Evolutionary conservation across 257 asterid genomes (phyloP).

Genomic region (Nicotiana benthamiana): DNA sequence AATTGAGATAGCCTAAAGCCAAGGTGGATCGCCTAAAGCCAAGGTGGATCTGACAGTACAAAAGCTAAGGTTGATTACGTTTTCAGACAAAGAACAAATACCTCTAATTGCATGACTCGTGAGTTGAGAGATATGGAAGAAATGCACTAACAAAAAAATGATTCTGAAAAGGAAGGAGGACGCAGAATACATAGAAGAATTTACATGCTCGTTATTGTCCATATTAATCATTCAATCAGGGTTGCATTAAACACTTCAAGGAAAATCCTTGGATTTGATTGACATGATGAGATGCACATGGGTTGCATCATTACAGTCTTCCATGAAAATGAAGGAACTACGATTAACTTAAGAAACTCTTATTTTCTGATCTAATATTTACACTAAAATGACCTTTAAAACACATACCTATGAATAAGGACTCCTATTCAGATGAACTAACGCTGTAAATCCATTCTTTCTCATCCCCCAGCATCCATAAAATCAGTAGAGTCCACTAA

Average conservation of each 20-base stretch:
- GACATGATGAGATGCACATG: not conserved
- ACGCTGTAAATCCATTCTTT: not conserved
- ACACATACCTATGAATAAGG: not conserved
- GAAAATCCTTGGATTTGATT: constrained; percentile 3
- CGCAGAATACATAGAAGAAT: not conserved
- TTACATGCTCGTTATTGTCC: not conserved
- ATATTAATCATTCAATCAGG: not conserved
- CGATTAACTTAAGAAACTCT: not conserved
- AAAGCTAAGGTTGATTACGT: not conserved
- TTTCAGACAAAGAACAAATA: not conserved
- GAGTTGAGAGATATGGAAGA: not conserved
- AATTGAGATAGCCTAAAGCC: not conserved
- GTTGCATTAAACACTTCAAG: not conserved
- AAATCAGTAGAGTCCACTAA: not conserved
- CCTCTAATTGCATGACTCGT: not conserved
- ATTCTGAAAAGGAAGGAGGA: not conserved
- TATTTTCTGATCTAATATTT: not conserved
- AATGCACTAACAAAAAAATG: not conserved
- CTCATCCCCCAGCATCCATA: not conserved
- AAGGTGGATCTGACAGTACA: not conserved
- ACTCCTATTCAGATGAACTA: not conserved
- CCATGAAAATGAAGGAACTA: not conserved
- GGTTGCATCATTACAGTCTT: not conserved
- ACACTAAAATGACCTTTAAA: not conserved
- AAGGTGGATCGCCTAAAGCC: not conserved